Evolutionary conservation across 768 basidiomycete species (phyloP), one percentile per base, ranked within the genome.

Genomic region (Psilocybe azurescens): DNA sequence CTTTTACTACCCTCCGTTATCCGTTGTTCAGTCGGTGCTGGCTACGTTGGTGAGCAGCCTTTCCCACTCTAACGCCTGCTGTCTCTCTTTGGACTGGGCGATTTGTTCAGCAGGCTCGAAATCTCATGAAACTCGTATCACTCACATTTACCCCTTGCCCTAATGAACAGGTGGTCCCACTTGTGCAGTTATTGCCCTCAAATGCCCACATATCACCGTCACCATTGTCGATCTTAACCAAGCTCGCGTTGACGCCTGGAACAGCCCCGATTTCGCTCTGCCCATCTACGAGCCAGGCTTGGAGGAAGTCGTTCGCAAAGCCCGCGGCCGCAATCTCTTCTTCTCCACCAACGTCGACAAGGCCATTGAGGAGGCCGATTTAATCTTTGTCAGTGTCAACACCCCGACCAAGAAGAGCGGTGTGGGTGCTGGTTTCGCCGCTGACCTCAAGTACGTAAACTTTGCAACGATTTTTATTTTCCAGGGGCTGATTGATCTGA

Each of bases 261-360:
- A 99, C 80, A 89, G 87, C 73, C 75, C 86, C 53, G 85, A 94
- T 74, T 95, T 87, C 75, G 77, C 82, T 38, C 81, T 99, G 18
- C 97, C 97, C 54, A 99, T 99, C 75, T 99, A 97, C 76, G 97
- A 99, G 74, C 97, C 97, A 5, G 97, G 97, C 52, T 88, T 99
- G 9, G 94, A 87, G 62, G 94, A 90, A 33, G 94, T 99, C 66
- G 93, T 99, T 68, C 89, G 89, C 71, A 74, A 86, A 68, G 89
- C 93, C 41, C 88, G 97, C 51, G 97, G 95, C 30, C 89, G 89
- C 77, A 99, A 99, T 79, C 88, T 99, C 65, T 97, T 97, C 81
- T 99, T 99, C 84, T 91, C 91, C 47, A 96, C 95, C 52, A 89
- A 99, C 66, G 93, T 99, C 65, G 94, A 97, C 76, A 89, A 89